Evolutionary conservation across 441 rosid genomes (phyloP).

Genomic region (Bruguiera hainesii): DNA sequence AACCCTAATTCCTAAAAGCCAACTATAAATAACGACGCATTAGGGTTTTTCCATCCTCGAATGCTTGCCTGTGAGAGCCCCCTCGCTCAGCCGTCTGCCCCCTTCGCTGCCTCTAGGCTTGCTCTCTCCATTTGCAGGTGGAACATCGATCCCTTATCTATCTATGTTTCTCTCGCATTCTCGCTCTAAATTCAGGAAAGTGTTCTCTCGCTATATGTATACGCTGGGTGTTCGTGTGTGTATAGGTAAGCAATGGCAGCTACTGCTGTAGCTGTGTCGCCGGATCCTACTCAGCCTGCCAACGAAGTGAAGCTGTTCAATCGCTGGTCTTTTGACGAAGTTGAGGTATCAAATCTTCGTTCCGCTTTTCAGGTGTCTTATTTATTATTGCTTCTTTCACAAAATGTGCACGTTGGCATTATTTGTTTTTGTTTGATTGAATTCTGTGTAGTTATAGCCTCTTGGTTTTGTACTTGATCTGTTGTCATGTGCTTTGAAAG

Average conservation of each 20-base stretch:
- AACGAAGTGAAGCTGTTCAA: slow-evolving; percentile 56
- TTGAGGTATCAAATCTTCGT: slow-evolving; percentile 27
- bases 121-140: no score
- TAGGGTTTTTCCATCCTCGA: no score
- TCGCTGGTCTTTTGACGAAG: slow-evolving; percentile 62
- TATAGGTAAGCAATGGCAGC: slow-evolving; percentile 39
- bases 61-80: no score
- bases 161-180: no score
- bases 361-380: background rate
- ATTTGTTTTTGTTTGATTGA: background rate
- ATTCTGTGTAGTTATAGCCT: background rate
- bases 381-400: background rate
- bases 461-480: background rate
- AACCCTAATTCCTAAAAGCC: no score
- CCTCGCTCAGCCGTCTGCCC: no score
- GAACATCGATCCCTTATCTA: no score
- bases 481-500: background rate
- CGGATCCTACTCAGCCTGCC: slow-evolving; percentile 22
- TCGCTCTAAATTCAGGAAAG: no score
- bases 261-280: slow-evolving; percentile 5
- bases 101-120: no score
- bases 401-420: background rate
- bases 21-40: no score
- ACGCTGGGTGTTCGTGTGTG: background rate
- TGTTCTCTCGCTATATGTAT: background rate